phyloP scores from a whole-genome alignment of 176 grass and related monocot species.

The Chloris gayana region DNA sequence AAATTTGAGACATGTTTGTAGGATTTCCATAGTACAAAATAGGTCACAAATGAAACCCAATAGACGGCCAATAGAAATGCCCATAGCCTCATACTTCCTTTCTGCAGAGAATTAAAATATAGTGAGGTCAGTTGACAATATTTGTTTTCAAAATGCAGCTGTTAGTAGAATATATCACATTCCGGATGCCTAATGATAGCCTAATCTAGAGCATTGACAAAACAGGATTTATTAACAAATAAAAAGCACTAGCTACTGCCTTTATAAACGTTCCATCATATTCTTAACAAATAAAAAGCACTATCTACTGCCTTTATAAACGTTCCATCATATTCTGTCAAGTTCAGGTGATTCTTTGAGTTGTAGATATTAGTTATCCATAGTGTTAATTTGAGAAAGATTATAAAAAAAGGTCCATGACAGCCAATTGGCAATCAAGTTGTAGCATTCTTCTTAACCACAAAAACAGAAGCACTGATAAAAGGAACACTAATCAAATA shows the following conservation, averaged over 20 bases:
- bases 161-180: background rate
- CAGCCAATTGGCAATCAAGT: background rate
- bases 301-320: background rate
- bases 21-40: slow-evolving; percentile 83
- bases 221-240: background rate
- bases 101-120: slow-evolving; percentile 47
- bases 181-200: background rate
- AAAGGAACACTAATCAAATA: background rate
- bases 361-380: background rate
- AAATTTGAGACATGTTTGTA: slow-evolving; percentile 86
- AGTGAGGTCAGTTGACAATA: background rate
- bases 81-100: slow-evolving; percentile 52
- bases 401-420: background rate
- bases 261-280: too few relatives aligned
- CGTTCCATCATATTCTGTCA: background rate
- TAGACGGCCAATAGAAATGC: slow-evolving; percentile 75
- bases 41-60: slow-evolving; percentile 87
- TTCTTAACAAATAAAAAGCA: background rate
- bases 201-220: background rate
- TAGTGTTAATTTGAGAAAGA: background rate
- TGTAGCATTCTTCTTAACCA: background rate
- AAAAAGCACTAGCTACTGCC: background rate
- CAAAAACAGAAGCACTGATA: background rate
- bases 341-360: background rate
- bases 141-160: background rate